Conservation (phyloP, 208 protist genomes). For the Leishmania lainsoni region DNA sequence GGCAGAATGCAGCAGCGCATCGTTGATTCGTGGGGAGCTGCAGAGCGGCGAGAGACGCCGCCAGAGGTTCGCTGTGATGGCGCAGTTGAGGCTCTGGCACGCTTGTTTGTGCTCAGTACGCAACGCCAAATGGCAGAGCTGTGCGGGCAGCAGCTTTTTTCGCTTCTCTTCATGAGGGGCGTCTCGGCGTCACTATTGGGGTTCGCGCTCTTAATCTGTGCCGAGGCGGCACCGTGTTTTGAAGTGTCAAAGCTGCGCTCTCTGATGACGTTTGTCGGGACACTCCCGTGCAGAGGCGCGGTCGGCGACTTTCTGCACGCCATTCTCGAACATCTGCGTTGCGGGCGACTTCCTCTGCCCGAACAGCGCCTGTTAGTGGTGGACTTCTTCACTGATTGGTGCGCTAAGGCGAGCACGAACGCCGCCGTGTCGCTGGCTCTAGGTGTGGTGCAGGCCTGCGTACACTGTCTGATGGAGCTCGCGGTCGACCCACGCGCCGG, state of each 20-base stretch:
- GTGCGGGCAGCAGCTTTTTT: constrained; percentile 53
- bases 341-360: constrained; percentile 8
- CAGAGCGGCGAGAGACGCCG: constrained; percentile 13
- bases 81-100: constrained; percentile 31
- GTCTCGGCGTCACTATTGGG: constrained; percentile 24
- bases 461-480: constrained; percentile 25
- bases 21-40: constrained; percentile 13
- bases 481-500: background rate
- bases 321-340: constrained; percentile 26
- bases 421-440: constrained; percentile 23
- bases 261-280: constrained; percentile 27
- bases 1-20: constrained; percentile 36
- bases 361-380: constrained; percentile 31
- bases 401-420: constrained; percentile 28
- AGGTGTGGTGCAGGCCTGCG: constrained; percentile 27
- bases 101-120: constrained; percentile 56
- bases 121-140: constrained; percentile 19
- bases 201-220: constrained; percentile 50
- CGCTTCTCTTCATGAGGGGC: constrained; percentile 30
- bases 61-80: constrained; percentile 20
- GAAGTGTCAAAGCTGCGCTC: constrained; percentile 33
- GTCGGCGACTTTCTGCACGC: constrained; percentile 29
- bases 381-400: constrained; percentile 46
- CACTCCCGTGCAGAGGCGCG: constrained; percentile 21
- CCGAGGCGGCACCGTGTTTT: constrained; percentile 41